These are phyloP conservation scores for Pichia sp. DNA, from an alignment of 1,139 yeast species.

Conservation along the genomic window DNA sequence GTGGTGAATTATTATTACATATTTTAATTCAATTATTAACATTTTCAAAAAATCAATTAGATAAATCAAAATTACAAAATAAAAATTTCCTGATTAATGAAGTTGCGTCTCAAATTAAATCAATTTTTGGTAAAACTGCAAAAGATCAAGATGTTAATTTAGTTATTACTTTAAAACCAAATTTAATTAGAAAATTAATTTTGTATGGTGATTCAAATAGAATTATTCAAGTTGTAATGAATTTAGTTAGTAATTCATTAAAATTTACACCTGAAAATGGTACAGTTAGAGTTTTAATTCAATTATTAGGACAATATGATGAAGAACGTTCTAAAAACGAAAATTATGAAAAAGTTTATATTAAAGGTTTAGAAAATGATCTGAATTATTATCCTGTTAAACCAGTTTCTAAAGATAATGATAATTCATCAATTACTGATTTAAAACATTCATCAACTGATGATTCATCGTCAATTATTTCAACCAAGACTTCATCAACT, in stretches of 20 bases:
- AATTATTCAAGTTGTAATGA: conserved; percentile 82
- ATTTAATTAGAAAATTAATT: conserved; percentile 52
- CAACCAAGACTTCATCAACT: conserved; percentile 13
- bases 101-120: conserved; percentile 75
- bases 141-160: conserved; percentile 67
- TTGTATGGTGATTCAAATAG: conserved; percentile 82
- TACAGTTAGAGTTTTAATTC: conserved; percentile 60
- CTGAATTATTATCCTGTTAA: conserved; percentile 13
- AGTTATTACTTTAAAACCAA: conserved; percentile 53
- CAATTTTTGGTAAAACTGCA: conserved; percentile 84
- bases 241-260: conserved; percentile 77
- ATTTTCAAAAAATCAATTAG: conserved; percentile 83
- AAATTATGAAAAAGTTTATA: conserved; percentile 34
- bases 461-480: conserved; percentile 6
- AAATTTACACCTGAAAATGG: conserved; percentile 91
- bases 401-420: conserved; percentile 26
- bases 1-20: conserved; percentile 82
- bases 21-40: conserved; percentile 84
- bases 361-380: conserved; percentile 23
- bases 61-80: conserved; percentile 76
- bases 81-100: conserved; percentile 64
- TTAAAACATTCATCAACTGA: conserved; percentile 2
- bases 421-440: no score
- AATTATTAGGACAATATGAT: conserved; percentile 68
- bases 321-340: conserved; percentile 34